Percentiles rank a stretch among this genome's conserved stretches.
Evolutionary conservation across 148 eudicot genomes (phyloP).

Genomic region (Euryodendron excelsum): DNA sequence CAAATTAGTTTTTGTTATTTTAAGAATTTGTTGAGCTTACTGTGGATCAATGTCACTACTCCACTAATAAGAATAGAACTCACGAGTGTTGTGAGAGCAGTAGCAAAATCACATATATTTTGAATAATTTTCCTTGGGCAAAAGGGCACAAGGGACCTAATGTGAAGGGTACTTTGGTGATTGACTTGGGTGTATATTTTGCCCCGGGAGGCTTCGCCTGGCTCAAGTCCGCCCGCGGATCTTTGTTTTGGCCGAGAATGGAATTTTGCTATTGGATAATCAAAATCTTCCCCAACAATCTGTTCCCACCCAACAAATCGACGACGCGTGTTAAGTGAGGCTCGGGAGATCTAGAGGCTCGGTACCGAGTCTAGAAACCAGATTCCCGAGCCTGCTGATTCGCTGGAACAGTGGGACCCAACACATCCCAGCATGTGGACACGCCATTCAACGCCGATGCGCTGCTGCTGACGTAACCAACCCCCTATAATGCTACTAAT

Average conservation of each 20-base stretch:
- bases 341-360: conserved; percentile 3
- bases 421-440: not conserved
- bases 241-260: not conserved
- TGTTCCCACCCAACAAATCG: not conserved
- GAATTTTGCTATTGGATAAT: not conserved
- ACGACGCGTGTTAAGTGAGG: not conserved
- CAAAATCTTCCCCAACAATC: not conserved
- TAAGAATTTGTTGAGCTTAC: no score
- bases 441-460: not conserved
- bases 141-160: no score
- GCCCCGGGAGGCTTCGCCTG: not conserved
- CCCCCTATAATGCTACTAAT: no score
- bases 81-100: no score
- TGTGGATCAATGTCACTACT: no score
- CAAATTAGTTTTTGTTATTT: no score
- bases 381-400: not conserved
- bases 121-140: no score
- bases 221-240: not conserved
- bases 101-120: no score
- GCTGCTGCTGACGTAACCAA: not conserved
- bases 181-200: not conserved
- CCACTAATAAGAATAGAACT: no score
- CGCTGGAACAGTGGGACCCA: not conserved
- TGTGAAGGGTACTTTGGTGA: no score
- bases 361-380: not conserved